phyloP scores from a whole-genome alignment of 202 grass and related monocot species.

The Bolboschoenoplectus hybrid region DNA sequence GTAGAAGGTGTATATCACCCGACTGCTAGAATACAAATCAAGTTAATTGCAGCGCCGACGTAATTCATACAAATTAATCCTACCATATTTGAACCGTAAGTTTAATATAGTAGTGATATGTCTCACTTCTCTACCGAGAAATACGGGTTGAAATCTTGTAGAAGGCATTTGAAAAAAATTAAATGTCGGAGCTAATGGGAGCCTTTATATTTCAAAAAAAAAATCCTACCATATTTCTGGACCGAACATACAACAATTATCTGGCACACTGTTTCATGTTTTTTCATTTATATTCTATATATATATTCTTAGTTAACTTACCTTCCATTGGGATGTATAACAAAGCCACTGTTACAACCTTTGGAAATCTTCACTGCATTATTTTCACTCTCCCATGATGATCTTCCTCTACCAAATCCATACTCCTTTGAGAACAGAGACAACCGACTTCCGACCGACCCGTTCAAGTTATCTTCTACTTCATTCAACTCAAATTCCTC shows the following conservation, averaged over 20 bases:
- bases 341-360: slow-evolving; percentile 51
- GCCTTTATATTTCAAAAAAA: too few relatives aligned
- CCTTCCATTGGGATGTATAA: slow-evolving; percentile 89
- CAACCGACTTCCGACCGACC: slow-evolving; percentile 70
- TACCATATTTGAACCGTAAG: too few relatives aligned
- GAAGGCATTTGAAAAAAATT: too few relatives aligned
- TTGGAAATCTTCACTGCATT: slow-evolving; percentile 48
- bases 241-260: not conserved
- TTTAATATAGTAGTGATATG: too few relatives aligned
- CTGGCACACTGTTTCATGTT: slow-evolving; percentile 17
- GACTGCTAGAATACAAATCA: not conserved
- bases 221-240: not conserved
- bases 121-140: too few relatives aligned
- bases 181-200: too few relatives aligned
- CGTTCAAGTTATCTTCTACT: slow-evolving; percentile 59
- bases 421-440: slow-evolving; percentile 67
- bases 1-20: not conserved
- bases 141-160: too few relatives aligned
- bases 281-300: not conserved
- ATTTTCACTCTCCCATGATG: slow-evolving; percentile 45
- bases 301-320: slow-evolving; percentile 34
- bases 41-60: too few relatives aligned
- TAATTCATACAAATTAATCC: too few relatives aligned
- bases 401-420: slow-evolving; percentile 46
- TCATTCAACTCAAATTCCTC: slow-evolving; percentile 73